These are phyloP conservation scores for Tetrastigma voinierianum DNA, from an alignment of 164 flowering plant species.

Conservation along the genomic window DNA sequence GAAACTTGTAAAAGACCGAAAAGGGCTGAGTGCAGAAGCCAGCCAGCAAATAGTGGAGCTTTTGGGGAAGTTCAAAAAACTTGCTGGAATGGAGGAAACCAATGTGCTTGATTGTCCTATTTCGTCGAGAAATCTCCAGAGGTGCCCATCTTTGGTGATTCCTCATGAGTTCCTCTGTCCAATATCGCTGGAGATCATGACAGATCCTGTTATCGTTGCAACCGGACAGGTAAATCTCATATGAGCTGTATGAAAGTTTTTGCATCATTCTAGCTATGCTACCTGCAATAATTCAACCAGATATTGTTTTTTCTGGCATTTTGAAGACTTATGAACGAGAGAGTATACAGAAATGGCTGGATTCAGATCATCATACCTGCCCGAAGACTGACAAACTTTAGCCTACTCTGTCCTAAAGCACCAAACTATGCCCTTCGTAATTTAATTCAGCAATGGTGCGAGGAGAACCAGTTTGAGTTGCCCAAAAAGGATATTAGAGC, in stretches of 20 bases:
- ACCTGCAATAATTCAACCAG: no score
- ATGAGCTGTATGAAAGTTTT: no score
- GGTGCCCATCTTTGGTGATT: constrained; percentile 17
- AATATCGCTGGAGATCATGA: constrained; percentile 36
- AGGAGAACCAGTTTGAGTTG: constrained; percentile 30
- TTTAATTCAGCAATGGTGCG: constrained; percentile 35
- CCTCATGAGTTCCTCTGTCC: constrained; percentile 45
- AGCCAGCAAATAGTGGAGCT: constrained; percentile 22
- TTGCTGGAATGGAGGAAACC: constrained; percentile 17
- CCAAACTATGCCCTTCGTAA: constrained; percentile 34
- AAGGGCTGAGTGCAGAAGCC: constrained; percentile 19
- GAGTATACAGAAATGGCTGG: constrained; percentile 34
- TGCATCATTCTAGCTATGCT: no score
- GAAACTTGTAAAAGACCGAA: constrained; percentile 17
- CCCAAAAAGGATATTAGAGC: constrained; percentile 19
- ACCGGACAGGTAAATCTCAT: constrained; percentile 11
- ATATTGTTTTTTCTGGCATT: no score
- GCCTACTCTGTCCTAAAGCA: constrained; percentile 23
- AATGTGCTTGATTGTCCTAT: constrained; percentile 17
- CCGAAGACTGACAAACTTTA: constrained; percentile 33
- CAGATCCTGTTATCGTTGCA: constrained; percentile 44
- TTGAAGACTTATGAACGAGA: constrained; percentile 29
- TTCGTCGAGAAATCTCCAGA: constrained; percentile 9
- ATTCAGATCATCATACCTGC: constrained; percentile 31
- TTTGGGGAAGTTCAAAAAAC: constrained; percentile 25